Conservation (phyloP, 2,329 filamentous ascomycete species). For the Ceratocystis ficicola region DNA sequence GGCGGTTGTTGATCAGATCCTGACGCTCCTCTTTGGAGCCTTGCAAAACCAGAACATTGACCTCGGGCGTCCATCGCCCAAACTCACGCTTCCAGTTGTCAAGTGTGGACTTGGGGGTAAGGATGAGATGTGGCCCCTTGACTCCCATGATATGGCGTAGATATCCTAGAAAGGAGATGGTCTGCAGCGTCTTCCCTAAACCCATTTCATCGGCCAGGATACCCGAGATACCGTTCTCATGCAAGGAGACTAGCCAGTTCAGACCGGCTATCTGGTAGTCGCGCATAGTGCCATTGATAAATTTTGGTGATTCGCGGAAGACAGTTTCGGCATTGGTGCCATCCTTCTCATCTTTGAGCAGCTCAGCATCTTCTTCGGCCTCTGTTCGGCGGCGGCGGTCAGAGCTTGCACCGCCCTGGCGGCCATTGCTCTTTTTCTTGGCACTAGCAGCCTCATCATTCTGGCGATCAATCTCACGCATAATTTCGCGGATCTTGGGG, state of each 20-base stretch:
- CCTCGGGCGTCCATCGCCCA: conserved; percentile 83
- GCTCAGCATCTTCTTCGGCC: conserved; percentile 92
- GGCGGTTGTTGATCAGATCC: conserved; percentile 72
- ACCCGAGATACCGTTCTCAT: conserved; percentile 97
- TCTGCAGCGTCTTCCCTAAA: conserved; percentile 92
- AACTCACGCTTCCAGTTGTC: conserved; percentile 99
- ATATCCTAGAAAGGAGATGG: conserved; percentile 92
- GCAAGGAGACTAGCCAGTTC: conserved; percentile 94
- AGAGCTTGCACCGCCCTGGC: conserved; percentile 72
- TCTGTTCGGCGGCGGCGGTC: conserved; percentile 80
- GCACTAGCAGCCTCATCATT: conserved; percentile 58
- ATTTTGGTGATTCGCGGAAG: conserved; percentile 88
- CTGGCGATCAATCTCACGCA: conserved; percentile 87
- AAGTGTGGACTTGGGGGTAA: conserved; percentile 89
- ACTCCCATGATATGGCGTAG: conserved; percentile 82
- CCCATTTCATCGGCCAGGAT: conserved; percentile 99
- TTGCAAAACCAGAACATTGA: conserved; percentile 86
- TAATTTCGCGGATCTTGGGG: conserved; percentile 84
- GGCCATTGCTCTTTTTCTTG: conserved; percentile 60
- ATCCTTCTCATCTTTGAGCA: conserved; percentile 73
- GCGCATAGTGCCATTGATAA: conserved; percentile 77
- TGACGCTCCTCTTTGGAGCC: conserved; percentile 90
- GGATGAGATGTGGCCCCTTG: conserved; percentile 79
- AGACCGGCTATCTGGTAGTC: conserved; percentile 93
- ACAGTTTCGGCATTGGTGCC: conserved; percentile 77